These are phyloP conservation scores for Fusarium veterinarium DNA, from an alignment of 2,329 filamentous ascomycete genomes.

Conservation along the genomic window DNA sequence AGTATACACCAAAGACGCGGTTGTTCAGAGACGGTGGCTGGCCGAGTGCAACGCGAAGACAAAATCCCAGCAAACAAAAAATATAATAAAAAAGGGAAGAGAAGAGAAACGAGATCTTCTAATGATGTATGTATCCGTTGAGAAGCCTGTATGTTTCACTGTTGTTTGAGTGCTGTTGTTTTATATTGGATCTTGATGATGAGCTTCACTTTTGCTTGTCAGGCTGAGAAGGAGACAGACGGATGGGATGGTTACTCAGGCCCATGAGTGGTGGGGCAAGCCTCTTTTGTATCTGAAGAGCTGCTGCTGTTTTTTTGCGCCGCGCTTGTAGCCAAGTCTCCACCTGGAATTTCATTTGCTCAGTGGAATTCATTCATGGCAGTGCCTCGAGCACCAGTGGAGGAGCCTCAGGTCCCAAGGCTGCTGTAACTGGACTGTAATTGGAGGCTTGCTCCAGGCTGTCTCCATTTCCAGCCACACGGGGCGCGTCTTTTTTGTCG, in stretches of 20 bases:
- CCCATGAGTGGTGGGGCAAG: conserved; percentile 47
- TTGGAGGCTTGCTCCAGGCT: background rate
- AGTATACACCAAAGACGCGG: conserved; percentile 34
- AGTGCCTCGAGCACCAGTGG: background rate
- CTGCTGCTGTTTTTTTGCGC: conserved; percentile 19
- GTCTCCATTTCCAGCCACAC: conserved; percentile 22
- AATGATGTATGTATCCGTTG: background rate
- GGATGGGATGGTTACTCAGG: conserved; percentile 43
- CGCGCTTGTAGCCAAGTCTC: conserved; percentile 24
- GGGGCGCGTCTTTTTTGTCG: conserved; percentile 18
- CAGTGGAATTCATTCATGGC: conserved; percentile 6
- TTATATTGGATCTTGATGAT: conserved; percentile 21
- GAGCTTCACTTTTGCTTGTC: conserved; percentile 14
- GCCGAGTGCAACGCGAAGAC: conserved; percentile 20
- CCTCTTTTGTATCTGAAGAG: conserved; percentile 45
- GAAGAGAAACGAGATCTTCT: background rate
- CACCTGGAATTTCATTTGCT: conserved; percentile 23
- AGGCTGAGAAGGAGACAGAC: conserved; percentile 37
- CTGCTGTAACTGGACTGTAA: background rate
- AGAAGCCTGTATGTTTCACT: conserved; percentile 6
- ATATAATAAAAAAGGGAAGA: background rate
- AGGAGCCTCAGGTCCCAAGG: conserved; percentile 25
- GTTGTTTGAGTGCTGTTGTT: conserved; percentile 6
- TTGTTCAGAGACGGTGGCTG: conserved; percentile 16
- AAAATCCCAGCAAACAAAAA: background rate